Base-by-base conservation (phyloP, 2,329 filamentous ascomycete genomes). In the Exophiala bonariae region DNA sequence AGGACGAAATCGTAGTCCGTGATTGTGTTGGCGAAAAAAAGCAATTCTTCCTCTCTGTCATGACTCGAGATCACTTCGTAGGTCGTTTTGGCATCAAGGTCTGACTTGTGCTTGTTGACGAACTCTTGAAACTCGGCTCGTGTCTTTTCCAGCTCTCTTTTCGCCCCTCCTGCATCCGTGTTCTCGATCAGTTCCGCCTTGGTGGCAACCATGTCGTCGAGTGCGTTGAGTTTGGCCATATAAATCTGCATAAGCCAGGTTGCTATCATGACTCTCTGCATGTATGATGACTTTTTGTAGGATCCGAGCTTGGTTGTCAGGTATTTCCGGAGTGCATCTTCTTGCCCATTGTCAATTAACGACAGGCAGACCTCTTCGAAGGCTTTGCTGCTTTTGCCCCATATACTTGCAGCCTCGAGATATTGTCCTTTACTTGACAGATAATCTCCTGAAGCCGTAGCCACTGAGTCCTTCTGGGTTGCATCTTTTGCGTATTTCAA, bases 1-100 rank as follows among this genome's bases (percentile, higher is more conserved):
- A 99, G 74, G 17, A 97, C 90, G 63, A 95, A 99, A 65, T 95
- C 89, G 71, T 93, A 90, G 66, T 99, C 93, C 60, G 92, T 87
- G 37, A 95, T 79, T 5, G 87, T 82, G 49, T 86, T 93, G 16
- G 93, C 93, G 69, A 91, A 99, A 70, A 85, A 93, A 0, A 99
- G 76, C 2, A 99, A 75, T 66, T 99, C 93, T 58, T 92, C 86
- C 69, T 99, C 93, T 47, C 93, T 81, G 13, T 92, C 93, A 64
- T 99, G 93, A 59, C 90, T 95, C 67, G 89, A 92, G 62, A 97
- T 92, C 49, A 97, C 86, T 63, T 96, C 92, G 70, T 99, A 99
- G 0, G 87, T 88, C 1, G 92, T 96, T 71, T 90, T 93, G 49
- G 82, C 81, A 64, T 99, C 93, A 11, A 99, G 77, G 60, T 97